These are phyloP conservation scores for Calonectria hawksworthii DNA, from an alignment of 2,329 filamentous ascomycete genomes.

Conservation along the genomic window DNA sequence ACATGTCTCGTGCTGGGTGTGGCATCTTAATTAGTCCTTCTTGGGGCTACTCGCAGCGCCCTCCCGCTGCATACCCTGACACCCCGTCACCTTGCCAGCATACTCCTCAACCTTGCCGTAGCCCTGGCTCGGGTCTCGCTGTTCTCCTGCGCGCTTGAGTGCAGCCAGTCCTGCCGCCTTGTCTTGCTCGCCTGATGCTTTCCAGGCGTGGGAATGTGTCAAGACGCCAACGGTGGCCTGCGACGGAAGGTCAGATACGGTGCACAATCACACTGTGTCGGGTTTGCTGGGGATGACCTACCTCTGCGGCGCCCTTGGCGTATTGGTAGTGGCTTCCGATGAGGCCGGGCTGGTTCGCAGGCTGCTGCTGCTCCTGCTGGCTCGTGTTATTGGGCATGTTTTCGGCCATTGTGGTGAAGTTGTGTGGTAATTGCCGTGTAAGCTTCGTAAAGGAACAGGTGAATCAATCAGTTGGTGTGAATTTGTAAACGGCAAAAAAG, in stretches of 20 bases:
- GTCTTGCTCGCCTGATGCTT: constrained; percentile 72
- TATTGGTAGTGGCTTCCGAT: constrained; percentile 76
- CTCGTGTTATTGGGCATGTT: constrained; percentile 41
- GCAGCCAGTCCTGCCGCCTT: constrained; percentile 72
- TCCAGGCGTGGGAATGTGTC: constrained; percentile 75
- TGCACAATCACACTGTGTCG: background rate
- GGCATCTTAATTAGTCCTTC: constrained; percentile 32
- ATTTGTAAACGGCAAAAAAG: background rate
- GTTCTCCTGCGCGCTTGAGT: constrained; percentile 73
- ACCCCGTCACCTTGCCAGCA: constrained; percentile 74
- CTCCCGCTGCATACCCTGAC: constrained; percentile 78
- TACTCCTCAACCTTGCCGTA: constrained; percentile 76
- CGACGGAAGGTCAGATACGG: background rate
- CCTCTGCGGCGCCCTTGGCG: constrained; percentile 77
- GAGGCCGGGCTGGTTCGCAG: constrained; percentile 66
- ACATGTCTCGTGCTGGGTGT: too few relatives aligned
- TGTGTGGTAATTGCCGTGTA: constrained; percentile 20
- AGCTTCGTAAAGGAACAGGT: background rate
- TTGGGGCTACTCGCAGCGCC: constrained; percentile 65
- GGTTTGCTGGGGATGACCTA: constrained; percentile 49
- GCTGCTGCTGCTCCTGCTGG: constrained; percentile 46
- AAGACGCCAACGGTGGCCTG: constrained; percentile 72
- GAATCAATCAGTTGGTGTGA: background rate
- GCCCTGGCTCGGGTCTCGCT: constrained; percentile 68
- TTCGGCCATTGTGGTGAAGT: constrained; percentile 47